phyloP scores from a whole-genome alignment of 1,139 yeast genomes.

The Saccharomyces hybrid region DNA sequence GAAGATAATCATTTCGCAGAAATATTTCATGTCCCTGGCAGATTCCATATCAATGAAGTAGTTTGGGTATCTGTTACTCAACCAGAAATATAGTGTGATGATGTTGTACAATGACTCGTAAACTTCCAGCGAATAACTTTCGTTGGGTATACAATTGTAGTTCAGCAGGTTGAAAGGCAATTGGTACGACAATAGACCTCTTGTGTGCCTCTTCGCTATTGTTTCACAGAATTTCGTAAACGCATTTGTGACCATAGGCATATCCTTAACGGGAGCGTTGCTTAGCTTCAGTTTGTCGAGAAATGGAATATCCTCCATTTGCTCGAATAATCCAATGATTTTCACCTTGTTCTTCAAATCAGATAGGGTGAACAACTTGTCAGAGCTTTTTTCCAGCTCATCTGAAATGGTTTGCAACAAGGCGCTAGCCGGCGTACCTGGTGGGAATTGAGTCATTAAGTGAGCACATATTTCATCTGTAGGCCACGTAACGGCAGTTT shows the following conservation, averaged over 20 bases:
- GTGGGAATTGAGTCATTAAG: constrained; percentile 41
- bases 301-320: constrained; percentile 34
- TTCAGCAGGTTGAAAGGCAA: constrained; percentile 29
- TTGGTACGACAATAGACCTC: constrained; percentile 29
- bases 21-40: constrained; percentile 58
- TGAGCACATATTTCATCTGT: constrained; percentile 48
- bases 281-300: constrained; percentile 52
- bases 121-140: constrained; percentile 38
- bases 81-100: constrained; percentile 72
- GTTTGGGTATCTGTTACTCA: constrained; percentile 79
- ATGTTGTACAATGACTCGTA: constrained; percentile 68
- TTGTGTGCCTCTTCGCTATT: constrained; percentile 27
- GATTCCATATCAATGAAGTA: constrained; percentile 70
- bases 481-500: constrained; percentile 64
- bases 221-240: constrained; percentile 29
- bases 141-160: constrained; percentile 21
- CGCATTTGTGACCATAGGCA: constrained; percentile 28
- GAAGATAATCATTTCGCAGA: constrained; percentile 59
- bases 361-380: constrained; percentile 21
- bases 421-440: constrained; percentile 39
- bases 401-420: constrained; percentile 44
- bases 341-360: constrained; percentile 38
- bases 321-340: constrained; percentile 41
- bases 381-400: constrained; percentile 33
- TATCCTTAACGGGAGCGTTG: constrained; percentile 48